Conservation (phyloP, 306 rosid genomes). For the Dalbergia cultrata region DNA sequence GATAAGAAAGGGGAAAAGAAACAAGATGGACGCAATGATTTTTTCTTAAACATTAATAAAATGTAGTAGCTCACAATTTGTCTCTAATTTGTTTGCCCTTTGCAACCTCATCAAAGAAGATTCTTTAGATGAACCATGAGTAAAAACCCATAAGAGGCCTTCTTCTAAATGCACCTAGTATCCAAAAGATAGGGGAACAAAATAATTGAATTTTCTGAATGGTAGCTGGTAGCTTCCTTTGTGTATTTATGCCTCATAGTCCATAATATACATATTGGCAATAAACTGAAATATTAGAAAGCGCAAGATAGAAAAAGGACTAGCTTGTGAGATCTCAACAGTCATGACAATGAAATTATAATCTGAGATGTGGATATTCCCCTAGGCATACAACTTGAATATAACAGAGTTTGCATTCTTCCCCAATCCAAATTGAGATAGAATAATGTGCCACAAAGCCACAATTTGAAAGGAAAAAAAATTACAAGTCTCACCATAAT, state of each 20-base stretch:
- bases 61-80: too few relatives aligned
- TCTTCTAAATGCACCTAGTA: too few relatives aligned
- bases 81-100: too few relatives aligned
- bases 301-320: constrained; percentile 12
- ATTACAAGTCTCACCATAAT: too few relatives aligned
- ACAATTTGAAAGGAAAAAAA: constrained; percentile 28
- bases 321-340: constrained; percentile 96
- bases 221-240: neutral
- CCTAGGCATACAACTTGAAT: constrained; percentile 94
- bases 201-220: too few relatives aligned
- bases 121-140: too few relatives aligned
- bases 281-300: constrained; percentile 13
- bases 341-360: constrained; percentile 84
- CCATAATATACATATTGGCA: neutral
- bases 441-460: constrained; percentile 85
- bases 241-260: neutral
- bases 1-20: too few relatives aligned
- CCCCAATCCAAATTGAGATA: constrained; percentile 94
- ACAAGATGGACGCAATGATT: too few relatives aligned
- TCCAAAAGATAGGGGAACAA: too few relatives aligned
- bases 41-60: too few relatives aligned
- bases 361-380: constrained; percentile 88
- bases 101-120: too few relatives aligned
- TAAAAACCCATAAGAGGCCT: too few relatives aligned
- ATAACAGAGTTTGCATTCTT: constrained; percentile 85